Conservation (phyloP, 2,329 filamentous ascomycete genomes). For the Neurospora crassa region DNA sequence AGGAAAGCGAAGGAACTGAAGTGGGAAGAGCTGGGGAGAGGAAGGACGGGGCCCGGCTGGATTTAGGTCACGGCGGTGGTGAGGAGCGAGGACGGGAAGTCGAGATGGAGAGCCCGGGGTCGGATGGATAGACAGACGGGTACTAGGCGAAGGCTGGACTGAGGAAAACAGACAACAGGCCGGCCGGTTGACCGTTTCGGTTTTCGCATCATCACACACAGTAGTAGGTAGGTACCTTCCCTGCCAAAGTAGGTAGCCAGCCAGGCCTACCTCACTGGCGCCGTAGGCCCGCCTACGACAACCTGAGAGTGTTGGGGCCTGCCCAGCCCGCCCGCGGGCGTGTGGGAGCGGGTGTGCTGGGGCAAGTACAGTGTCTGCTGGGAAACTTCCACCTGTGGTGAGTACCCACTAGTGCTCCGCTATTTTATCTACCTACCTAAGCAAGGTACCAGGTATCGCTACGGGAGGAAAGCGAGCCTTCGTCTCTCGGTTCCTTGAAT, state of each 20-base stretch:
- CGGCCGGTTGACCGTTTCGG: conserved; percentile 3
- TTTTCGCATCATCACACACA: background rate
- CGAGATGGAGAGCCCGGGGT: background rate
- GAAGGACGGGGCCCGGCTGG: conserved; percentile 25
- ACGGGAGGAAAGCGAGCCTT: background rate
- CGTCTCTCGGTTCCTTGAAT: background rate
- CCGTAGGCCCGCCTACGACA: background rate
- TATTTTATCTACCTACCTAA: background rate
- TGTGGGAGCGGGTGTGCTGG: background rate
- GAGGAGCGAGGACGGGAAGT: conserved; percentile 14
- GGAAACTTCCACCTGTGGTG: background rate
- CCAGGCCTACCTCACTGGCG: background rate
- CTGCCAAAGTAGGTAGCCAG: background rate
- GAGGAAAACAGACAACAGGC: conserved; percentile 12
- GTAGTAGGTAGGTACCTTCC: background rate
- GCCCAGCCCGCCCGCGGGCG: background rate
- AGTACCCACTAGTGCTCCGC: background rate
- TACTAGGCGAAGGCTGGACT: conserved; percentile 8
- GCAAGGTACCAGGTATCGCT: background rate
- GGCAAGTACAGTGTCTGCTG: background rate
- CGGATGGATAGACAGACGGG: conserved; percentile 14
- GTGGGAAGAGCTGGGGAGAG: conserved; percentile 22
- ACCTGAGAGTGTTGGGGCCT: background rate
- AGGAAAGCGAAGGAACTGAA: conserved; percentile 25
- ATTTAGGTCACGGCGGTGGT: conserved; percentile 21